Evolutionary conservation across 202 grass and related monocot genomes (phyloP), one percentile per base, ranked within the genome.

Genomic region (Setaria viridis): DNA sequence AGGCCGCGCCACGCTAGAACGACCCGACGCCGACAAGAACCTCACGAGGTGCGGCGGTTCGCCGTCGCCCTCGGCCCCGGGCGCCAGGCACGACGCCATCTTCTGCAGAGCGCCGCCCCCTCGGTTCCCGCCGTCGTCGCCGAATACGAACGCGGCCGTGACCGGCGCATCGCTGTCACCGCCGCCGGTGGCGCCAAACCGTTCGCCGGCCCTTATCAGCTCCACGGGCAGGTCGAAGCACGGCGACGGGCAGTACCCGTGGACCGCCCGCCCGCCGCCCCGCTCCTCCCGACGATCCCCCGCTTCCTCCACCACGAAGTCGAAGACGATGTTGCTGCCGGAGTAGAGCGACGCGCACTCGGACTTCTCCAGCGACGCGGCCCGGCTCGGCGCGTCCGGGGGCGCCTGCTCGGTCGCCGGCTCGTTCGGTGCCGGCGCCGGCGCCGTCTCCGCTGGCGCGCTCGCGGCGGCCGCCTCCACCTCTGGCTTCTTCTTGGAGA

Each of bases 201-300:
- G 84, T 15, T 87, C 21, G 51, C 50, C 58, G 75, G 84, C 54
- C 60, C 74, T n/a, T 43, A 90, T 87, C 75, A 79, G 68, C 80
- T 79, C 89, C 67, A 48, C 80, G 12, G 89, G 89, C 62, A 90
- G 84, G 68, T 90, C 89, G 75, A 90, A 90, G 80, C 89, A 90
- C 51, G 89, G 84, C 1, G 89, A 90, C 68, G 84, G 89, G 75
- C 89, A 90, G 59, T 83, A 90, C 15, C 80, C 80, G 0, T 83
- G 84, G 33, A 47, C 0, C 9, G 11, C 62, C 1, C 35, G 9
- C 5, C 33, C 8, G 62, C 66, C 68, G 16, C 30, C 48, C 3
- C 62, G 29, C 16, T 78, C 86, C 20, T 59, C n/a, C 43, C 35
- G 65, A 6, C 12, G 30, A 0, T 34, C 55, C 29, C 32, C 58